Evolutionary conservation across 768 basidiomycete genomes (phyloP).

Genomic region (Agrocybe chaxingu): DNA sequence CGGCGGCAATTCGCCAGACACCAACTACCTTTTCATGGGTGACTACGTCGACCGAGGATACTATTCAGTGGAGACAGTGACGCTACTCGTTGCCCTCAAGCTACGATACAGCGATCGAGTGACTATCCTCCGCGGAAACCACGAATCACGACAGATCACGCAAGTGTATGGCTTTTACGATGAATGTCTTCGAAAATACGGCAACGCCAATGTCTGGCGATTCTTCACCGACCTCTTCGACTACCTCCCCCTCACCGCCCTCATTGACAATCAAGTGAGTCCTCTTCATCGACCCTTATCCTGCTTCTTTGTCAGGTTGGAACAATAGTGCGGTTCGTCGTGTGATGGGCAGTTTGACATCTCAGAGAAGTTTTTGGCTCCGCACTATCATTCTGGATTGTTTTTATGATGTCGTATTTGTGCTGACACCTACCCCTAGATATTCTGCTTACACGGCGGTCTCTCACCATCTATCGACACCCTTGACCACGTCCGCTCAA

Average conservation of each 20-base stretch:
- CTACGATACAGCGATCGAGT: constrained; percentile 97
- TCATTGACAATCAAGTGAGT: constrained; percentile 95
- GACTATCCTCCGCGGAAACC: constrained; percentile 96
- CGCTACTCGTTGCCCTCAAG: constrained; percentile 94
- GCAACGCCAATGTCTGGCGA: constrained; percentile 99
- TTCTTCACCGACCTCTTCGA: constrained; percentile 99
- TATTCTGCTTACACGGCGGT: constrained; percentile 98
- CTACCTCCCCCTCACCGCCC: constrained; percentile 93
- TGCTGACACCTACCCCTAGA: constrained; percentile 45
- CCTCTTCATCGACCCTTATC: constrained; percentile 1
- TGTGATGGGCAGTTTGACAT: constrained; percentile 8
- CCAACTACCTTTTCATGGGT: constrained; percentile 99
- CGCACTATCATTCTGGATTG: constrained; percentile 2
- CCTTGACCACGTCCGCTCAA: constrained; percentile 97
- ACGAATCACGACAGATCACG: constrained; percentile 99
- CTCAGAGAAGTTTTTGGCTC: background rate
- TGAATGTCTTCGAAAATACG: constrained; percentile 99
- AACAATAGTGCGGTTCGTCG: constrained; percentile 9
- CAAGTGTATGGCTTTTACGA: constrained; percentile 99
- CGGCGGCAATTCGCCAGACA: constrained; percentile 97
- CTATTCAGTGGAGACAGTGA: constrained; percentile 99
- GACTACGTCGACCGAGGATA: constrained; percentile 99
- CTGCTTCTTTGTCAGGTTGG: constrained; percentile 1
- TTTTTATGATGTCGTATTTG: constrained; percentile 6
- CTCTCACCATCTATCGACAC: constrained; percentile 99